These are phyloP conservation scores for Toxoplasma gondii DNA, from an alignment of 169 alveolate genomes.

Conservation along the genomic window DNA sequence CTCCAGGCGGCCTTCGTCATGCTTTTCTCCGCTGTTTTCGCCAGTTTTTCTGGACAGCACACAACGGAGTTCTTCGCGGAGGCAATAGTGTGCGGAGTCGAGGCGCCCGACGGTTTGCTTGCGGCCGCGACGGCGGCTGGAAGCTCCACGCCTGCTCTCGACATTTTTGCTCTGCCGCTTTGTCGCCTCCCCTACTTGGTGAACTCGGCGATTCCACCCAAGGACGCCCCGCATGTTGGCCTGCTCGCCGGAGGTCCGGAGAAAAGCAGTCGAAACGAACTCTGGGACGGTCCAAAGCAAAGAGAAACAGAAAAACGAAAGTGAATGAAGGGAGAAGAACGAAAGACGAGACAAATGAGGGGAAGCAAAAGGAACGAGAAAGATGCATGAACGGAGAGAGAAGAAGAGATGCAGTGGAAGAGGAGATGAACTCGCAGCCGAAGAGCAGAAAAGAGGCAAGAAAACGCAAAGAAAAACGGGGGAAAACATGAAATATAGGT, in stretches of 20 bases:
- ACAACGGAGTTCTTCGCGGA: not conserved
- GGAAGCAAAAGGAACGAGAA: too few relatives aligned
- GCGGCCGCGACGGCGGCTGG: slow-evolving; percentile 57
- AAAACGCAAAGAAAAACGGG: too few relatives aligned
- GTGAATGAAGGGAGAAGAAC: too few relatives aligned
- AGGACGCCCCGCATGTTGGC: slow-evolving; percentile 54
- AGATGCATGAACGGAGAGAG: too few relatives aligned
- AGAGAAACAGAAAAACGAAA: too few relatives aligned
- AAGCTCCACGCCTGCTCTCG: slow-evolving; percentile 21
- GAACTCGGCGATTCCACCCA: slow-evolving; percentile 51
- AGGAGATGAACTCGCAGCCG: not conserved
- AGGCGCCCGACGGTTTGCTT: slow-evolving; percentile 41
- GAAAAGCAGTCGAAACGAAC: too few relatives aligned
- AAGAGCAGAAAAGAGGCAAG: too few relatives aligned
- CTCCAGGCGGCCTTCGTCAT: not conserved
- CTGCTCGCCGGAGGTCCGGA: slow-evolving; percentile 45
- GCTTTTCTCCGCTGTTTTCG: not conserved
- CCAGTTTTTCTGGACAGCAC: not conserved
- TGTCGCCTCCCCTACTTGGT: slow-evolving; percentile 58
- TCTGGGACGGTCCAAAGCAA: too few relatives aligned
- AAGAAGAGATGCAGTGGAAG: too few relatives aligned
- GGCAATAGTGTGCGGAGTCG: slow-evolving; percentile 44
- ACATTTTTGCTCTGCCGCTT: slow-evolving; percentile 51
- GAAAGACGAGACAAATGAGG: too few relatives aligned
- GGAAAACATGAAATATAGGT: too few relatives aligned